Evolutionary conservation across 2,329 filamentous ascomycete species (phyloP).

Genomic region (Arthrinium puccinioides): DNA sequence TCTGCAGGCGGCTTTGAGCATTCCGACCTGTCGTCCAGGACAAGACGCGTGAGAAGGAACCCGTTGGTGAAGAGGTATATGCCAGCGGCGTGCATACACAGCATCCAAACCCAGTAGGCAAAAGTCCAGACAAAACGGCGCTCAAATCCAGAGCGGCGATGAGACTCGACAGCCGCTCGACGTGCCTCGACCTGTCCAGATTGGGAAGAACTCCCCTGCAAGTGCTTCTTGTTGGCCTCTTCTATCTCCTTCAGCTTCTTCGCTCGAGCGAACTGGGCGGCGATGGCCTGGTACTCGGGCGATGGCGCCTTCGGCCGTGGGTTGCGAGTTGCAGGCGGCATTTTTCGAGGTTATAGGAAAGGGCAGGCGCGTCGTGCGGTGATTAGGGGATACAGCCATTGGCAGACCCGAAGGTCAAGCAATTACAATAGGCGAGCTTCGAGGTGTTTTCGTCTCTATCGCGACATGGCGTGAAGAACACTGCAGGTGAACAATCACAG

Average conservation of each 20-base stretch:
- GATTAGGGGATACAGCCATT: too few relatives aligned
- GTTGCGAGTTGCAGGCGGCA: too few relatives aligned
- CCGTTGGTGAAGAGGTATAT: slow-evolving; percentile 92
- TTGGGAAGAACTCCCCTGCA: slow-evolving; percentile 16
- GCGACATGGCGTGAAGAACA: too few relatives aligned
- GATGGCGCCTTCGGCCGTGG: slow-evolving; percentile 16
- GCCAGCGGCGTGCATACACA: slow-evolving; percentile 69
- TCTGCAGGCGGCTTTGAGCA: slow-evolving; percentile 64
- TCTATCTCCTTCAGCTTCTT: slow-evolving; percentile 40
- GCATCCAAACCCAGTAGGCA: slow-evolving; percentile 62
- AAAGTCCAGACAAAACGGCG: slow-evolving; percentile 50
- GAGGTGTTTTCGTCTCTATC: too few relatives aligned
- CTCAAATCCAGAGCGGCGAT: slow-evolving; percentile 42
- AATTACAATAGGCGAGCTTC: too few relatives aligned
- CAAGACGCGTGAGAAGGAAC: slow-evolving; percentile 82
- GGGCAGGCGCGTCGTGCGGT: too few relatives aligned
- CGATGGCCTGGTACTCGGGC: slow-evolving; percentile 44
- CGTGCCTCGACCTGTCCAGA: slow-evolving; percentile 33
- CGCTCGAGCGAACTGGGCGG: slow-evolving; percentile 45
- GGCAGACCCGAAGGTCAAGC: too few relatives aligned
- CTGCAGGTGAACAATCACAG: too few relatives aligned
- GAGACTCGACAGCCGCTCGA: slow-evolving; percentile 38
- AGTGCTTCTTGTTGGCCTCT: slow-evolving; percentile 25
- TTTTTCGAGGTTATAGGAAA: too few relatives aligned
- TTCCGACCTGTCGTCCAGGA: slow-evolving; percentile 68